Percentiles rank a stretch among this genome's conserved stretches.
These are phyloP conservation scores for Caryopteris hybrid DNA, from an alignment of 305 asterid species.

Conservation along the genomic window DNA sequence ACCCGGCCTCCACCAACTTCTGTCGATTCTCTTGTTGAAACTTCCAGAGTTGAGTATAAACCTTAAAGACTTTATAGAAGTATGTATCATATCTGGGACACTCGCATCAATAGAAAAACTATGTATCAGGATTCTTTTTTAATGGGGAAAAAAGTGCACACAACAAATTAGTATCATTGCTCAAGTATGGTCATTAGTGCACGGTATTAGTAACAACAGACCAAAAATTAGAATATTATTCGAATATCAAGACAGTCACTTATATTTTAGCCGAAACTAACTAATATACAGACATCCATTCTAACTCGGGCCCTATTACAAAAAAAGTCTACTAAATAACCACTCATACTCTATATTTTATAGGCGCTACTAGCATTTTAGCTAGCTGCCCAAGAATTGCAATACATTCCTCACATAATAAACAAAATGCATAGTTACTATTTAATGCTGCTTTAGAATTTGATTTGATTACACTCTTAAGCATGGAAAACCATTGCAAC, in stretches of 20 bases:
- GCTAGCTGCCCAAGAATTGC: neutral
- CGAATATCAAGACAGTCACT: neutral
- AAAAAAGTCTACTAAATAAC: neutral
- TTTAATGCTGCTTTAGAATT: neutral
- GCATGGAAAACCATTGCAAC: neutral
- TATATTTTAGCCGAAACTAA: neutral
- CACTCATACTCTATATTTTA: neutral
- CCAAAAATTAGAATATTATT: neutral
- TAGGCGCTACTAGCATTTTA: neutral
- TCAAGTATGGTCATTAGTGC: neutral
- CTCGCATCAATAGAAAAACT: slow-evolving; percentile 13
- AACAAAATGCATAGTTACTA: neutral
- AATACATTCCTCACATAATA: neutral
- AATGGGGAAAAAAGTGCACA: neutral
- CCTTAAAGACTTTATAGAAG: slow-evolving; percentile 88
- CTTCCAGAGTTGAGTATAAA: slow-evolving; percentile 91
- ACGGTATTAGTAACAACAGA: neutral
- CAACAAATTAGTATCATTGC: neutral
- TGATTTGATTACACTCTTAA: neutral
- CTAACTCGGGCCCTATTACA: neutral
- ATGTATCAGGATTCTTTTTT: neutral
- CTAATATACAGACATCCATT: neutral
- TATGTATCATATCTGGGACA: slow-evolving; percentile 77
- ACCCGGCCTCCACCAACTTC: slow-evolving; percentile 86
- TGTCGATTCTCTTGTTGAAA: slow-evolving; percentile 94